Base-by-base conservation (phyloP, 495 filamentous ascomycete genomes). In the Hypoxylon fuscum region DNA sequence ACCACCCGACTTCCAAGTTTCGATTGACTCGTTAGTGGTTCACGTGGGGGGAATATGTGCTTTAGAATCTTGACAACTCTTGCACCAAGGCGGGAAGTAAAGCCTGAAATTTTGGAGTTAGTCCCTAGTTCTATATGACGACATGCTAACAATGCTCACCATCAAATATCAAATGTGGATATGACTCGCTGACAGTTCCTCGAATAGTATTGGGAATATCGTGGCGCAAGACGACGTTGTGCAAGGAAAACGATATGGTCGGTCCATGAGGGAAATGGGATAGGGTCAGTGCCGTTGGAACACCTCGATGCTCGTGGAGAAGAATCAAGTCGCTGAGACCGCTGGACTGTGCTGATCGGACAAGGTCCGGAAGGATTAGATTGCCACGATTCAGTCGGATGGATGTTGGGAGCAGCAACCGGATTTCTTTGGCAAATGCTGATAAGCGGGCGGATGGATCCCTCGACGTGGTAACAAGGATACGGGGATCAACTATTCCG, bases 81-180 rank as follows among this genome's bases (percentile, higher is more conserved):
- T 60, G 83, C 80, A 42, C 95, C 95, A n/a, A 99, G 78, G 46
- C 81, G 83, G 14, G 90, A 91, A 11, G 78, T 88, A 79, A 99
- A 99, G 9, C 91, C 68, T 70, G 44, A 9, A 12, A 9, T 27
- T 11, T 38, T 18, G 12, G 40, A 41, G 27, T 66, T 43, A 66
- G 57, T 29, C n/a, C 17, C 18, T 4, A 23, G n/a, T 59, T 31
- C 32, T 15, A 2, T 11, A 20, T 9, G 8, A 11, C 25, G 5
- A 9, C 12, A 18, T n/a, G 15, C 15, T 14, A 23, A 15, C 22
- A 23, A 15, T 27, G 27, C 29, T 62, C 21, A 68, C 68, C 91
- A 68, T 99, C 95, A 61, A 99, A 98, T 58, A 99, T 88, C 11
- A 99, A 77, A 68, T 98, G 94, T 0, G 95, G 95, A 66, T 97